Evolutionary conservation across 2,329 filamentous ascomycete species (phyloP), one percentile per base, ranked within the genome.

Genomic region (Dryadomyces sulphureus): DNA sequence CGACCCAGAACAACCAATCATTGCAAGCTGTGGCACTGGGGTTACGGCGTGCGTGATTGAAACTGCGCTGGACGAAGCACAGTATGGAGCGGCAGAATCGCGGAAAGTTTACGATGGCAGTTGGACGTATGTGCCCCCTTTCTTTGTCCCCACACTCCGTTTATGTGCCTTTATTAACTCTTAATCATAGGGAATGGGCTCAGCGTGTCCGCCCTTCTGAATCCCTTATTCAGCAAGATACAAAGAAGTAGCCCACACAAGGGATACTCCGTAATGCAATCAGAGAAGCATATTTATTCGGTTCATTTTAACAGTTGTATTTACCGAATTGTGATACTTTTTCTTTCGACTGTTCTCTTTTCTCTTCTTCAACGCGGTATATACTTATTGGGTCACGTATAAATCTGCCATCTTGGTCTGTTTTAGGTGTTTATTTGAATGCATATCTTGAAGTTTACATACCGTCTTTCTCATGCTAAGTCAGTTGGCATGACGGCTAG

Each of bases 41-140:
- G 90, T 98, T 44, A 96, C 89, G 11, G 92, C 92, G 7, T 86
- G 85, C 17, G 77, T 95, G 38, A 77, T 98, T 38, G 92, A 98
- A 59, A 82, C 88, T 34, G 92, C 88, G 2, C 65, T 98, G 45
- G 77, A 77, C 25, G 79, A 87, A 61, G 86, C 89, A 20, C 81
- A 79, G 1, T 89, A 79, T 58, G 84, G 83, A 2, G 68, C 75
- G 4, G 64, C 74, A 0, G 73, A 79, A 50, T 75, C 75, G 46
- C 76, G 85, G 54, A 80, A 75, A 58, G 71, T 98, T 20, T 98
- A 98, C 57, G 92, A 98, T 61, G 92, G 92, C 41, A 94, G 89
- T 63, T 98, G 92, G 92, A 96, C 92, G 75, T 94, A 70, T 79
- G 84, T 81, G 4, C 35, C 38, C 8, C 12, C n/a, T 27, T 19